Evolutionary conservation across 2,329 filamentous ascomycete species (phyloP).

Genomic region (Xylaria sp.): DNA sequence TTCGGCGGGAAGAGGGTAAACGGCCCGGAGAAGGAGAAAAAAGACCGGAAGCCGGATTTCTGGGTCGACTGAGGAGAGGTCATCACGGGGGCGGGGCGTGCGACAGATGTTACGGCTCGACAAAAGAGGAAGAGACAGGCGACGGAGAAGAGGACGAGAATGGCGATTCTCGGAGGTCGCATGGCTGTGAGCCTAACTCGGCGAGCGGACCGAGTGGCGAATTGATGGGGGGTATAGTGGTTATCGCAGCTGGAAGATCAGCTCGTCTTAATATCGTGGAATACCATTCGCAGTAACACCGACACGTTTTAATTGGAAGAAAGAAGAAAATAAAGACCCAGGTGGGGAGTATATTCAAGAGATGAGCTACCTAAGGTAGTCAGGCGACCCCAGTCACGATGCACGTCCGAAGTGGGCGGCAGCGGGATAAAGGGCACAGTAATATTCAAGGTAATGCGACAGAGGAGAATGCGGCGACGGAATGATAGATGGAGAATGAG

Average conservation of each 20-base stretch:
- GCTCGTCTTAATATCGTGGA: slow-evolving; percentile 22
- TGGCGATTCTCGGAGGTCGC: slow-evolving; percentile 57
- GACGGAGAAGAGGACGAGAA: slow-evolving; percentile 57
- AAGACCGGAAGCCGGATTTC: slow-evolving; percentile 53
- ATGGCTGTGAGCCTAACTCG: too few relatives aligned
- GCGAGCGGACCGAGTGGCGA: slow-evolving; percentile 6
- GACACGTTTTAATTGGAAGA: slow-evolving; percentile 4
- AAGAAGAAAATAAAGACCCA: not conserved
- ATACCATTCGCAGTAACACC: slow-evolving; percentile 29
- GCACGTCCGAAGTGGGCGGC: too few relatives aligned
- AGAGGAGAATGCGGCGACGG: not conserved
- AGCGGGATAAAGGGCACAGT: too few relatives aligned
- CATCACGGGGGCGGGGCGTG: slow-evolving; percentile 32
- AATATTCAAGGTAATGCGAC: not conserved
- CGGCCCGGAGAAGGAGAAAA: slow-evolving; percentile 74
- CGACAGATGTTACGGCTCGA: slow-evolving; percentile 51
- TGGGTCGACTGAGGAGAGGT: slow-evolving; percentile 34
- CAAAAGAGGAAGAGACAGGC: slow-evolving; percentile 59
- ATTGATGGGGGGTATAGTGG: slow-evolving; percentile 8
- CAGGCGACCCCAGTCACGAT: too few relatives aligned
- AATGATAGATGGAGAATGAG: not conserved
- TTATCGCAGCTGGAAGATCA: slow-evolving; percentile 34
- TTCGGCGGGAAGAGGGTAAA: slow-evolving; percentile 93
- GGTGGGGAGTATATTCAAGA: not conserved
- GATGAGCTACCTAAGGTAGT: too few relatives aligned